A percentile compares a stretch with the other conserved stretches of the same genome.
phyloP scores from a whole-genome alignment of 768 basidiomycete genomes.

The Tricholoma furcatifolium region DNA sequence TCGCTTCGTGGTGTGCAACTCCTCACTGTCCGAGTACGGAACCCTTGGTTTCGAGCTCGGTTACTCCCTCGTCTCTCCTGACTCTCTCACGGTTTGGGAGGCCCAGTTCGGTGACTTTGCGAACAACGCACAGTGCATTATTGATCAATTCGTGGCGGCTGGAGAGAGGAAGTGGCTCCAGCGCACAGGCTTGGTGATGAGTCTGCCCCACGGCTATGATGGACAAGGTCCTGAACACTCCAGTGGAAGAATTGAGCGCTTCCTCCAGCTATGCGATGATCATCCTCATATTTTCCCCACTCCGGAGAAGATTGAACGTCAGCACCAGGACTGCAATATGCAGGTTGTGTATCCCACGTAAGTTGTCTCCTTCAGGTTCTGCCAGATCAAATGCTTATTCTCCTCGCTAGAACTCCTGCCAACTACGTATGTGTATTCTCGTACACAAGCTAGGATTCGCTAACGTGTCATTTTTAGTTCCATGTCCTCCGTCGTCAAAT shows the following conservation, averaged over 20 bases:
- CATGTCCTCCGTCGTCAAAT: constrained; percentile 96
- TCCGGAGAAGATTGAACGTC: constrained; percentile 85
- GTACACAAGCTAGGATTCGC: neutral
- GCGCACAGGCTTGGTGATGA: constrained; percentile 87
- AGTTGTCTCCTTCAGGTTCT: constrained; percentile 26
- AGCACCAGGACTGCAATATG: constrained; percentile 99
- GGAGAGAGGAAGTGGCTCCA: constrained; percentile 99
- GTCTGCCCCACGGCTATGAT: constrained; percentile 93
- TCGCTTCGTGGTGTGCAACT: constrained; percentile 95
- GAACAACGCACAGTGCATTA: constrained; percentile 96
- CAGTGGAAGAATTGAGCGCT: constrained; percentile 91
- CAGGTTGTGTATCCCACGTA: constrained; percentile 97
- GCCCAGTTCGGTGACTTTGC: constrained; percentile 99
- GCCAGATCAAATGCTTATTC: constrained; percentile 11
- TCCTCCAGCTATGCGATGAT: constrained; percentile 97
- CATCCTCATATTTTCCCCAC: constrained; percentile 91
- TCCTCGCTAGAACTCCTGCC: constrained; percentile 72
- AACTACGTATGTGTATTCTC: constrained; percentile 66
- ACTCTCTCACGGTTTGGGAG: constrained; percentile 94
- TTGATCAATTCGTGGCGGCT: constrained; percentile 97
- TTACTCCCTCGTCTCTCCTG: constrained; percentile 96
- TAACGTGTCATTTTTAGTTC: constrained; percentile 51
- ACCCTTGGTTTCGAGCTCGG: constrained; percentile 96
- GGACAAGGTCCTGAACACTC: constrained; percentile 99
- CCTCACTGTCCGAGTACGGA: constrained; percentile 93